Base-by-base conservation (phyloP, 2,329 filamentous ascomycete genomes). In the Leptographium wingfieldii region DNA sequence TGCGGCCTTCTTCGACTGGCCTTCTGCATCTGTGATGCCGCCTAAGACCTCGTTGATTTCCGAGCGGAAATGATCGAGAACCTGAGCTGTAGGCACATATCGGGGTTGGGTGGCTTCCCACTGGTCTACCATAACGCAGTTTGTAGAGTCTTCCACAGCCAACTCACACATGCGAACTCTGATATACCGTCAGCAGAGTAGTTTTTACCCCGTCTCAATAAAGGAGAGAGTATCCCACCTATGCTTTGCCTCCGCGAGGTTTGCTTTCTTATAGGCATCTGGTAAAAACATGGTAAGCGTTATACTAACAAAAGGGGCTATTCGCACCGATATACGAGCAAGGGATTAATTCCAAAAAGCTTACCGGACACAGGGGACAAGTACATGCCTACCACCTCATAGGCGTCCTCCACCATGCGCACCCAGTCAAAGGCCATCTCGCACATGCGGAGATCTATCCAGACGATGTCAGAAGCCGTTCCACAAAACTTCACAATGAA, bases 1-100 rank as follows among this genome's bases (percentile, higher is more conserved):
- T 77, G 81, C 71, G 83, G 86, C 68, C 38, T 56, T 58, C n/a
- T 59, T 60, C 80, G 83, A 6, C 58, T 77, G 76, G 61, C 89
- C 90, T 65, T 86, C 80, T 25, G 80, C 77, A 55, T 80, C 82
- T 67, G 88, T 80, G 35, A 94, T 82, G 7, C 92, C 92, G 48
- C 87, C 85, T 35, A 85, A 77, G 53, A 90, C 81, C 29, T 82
- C 80, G 70, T 96, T 96, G 70, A 96, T 89, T 71, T 96, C 90
- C 69, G 92, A 76, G 65, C 95, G 85, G 67, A 96, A 94, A 73
- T 96, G 92, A 69, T 95, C 90, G 56, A 96, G 78, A 49, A 96
- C 92, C 66, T 87, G 82, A 48, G 92, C 92, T 0, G 92, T 97
- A 19, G 91, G 90, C 63, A 90, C 86, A 70, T 96, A 97, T 65